Percentiles rank a stretch among this genome's conserved stretches.
Conservation (phyloP, 805 yeast genomes). For the Spathaspora hagerdaliae region DNA sequence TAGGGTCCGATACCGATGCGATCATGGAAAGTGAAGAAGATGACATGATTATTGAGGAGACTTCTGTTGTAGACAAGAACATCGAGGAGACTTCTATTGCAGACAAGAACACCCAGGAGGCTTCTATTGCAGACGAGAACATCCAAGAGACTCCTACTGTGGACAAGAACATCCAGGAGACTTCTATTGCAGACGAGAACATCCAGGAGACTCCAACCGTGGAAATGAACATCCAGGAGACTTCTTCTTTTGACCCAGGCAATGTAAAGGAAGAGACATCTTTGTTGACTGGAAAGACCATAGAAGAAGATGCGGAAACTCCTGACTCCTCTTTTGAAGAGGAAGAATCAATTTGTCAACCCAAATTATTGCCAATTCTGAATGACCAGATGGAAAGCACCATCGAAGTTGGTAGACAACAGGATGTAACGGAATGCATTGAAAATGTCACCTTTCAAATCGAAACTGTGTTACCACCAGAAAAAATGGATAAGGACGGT, state of each 20-base stretch:
- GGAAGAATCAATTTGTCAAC: neutral
- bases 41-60: conserved; percentile 6
- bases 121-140: conserved; percentile 10
- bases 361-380: conserved; percentile 34
- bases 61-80: conserved; percentile 5
- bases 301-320: neutral
- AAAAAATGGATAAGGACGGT: conserved; percentile 53
- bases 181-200: conserved; percentile 4
- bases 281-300: too few relatives aligned
- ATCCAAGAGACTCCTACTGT: neutral
- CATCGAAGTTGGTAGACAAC: conserved; percentile 83
- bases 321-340: neutral
- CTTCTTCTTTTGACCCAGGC: too few relatives aligned
- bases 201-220: conserved; percentile 7
- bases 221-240: conserved; percentile 14
- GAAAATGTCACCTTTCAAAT: conserved; percentile 89
- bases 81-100: conserved; percentile 6
- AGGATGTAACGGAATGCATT: conserved; percentile 96
- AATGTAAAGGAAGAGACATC: too few relatives aligned
- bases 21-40: conserved; percentile 6
- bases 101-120: conserved; percentile 11
- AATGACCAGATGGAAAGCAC: conserved; percentile 71
- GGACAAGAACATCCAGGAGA: conserved; percentile 6
- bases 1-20: conserved; percentile 3
- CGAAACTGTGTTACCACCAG: conserved; percentile 81